Percentiles rank a stretch among this genome's conserved stretches.
These are phyloP conservation scores for Penicillium sumatraense DNA, from an alignment of 2,329 filamentous ascomycete genomes.

Conservation along the genomic window DNA sequence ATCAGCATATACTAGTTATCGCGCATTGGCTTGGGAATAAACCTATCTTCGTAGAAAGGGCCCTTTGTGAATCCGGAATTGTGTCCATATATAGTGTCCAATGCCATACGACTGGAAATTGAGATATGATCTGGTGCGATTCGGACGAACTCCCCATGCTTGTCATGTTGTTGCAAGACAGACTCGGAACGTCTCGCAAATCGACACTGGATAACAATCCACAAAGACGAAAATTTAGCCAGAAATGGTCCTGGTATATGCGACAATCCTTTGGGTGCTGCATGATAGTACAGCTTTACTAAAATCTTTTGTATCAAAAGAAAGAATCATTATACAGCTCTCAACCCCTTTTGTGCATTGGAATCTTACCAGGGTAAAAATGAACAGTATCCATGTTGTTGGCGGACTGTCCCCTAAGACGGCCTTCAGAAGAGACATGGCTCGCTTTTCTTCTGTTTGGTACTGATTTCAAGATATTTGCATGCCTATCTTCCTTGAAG, in stretches of 20 bases:
- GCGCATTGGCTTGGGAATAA: background rate
- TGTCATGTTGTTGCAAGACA: slow-evolving; percentile 25
- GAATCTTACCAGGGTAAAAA: background rate
- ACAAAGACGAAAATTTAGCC: slow-evolving; percentile 18
- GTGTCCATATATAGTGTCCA: slow-evolving; percentile 45
- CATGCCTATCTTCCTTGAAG: no score
- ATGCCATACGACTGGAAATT: slow-evolving; percentile 42
- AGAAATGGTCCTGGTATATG: slow-evolving; percentile 8
- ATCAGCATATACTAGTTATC: background rate
- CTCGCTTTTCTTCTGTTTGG: background rate
- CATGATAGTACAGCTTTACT: background rate
- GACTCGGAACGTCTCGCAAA: slow-evolving; percentile 18
- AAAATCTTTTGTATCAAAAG: background rate
- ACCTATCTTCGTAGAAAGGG: slow-evolving; percentile 21
- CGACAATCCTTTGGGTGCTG: background rate
- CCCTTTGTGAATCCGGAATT: slow-evolving; percentile 39
- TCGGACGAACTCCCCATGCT: slow-evolving; percentile 40
- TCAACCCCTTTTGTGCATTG: background rate
- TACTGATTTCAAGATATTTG: no score
- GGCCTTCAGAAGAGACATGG: background rate
- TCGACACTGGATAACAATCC: slow-evolving; percentile 26
- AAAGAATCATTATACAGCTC: background rate
- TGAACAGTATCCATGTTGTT: background rate
- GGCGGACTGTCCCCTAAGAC: background rate
- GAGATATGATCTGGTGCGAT: slow-evolving; percentile 53